Evolutionary conservation across 441 rosid genomes (phyloP).

Genomic region (Melastoma candidum): DNA sequence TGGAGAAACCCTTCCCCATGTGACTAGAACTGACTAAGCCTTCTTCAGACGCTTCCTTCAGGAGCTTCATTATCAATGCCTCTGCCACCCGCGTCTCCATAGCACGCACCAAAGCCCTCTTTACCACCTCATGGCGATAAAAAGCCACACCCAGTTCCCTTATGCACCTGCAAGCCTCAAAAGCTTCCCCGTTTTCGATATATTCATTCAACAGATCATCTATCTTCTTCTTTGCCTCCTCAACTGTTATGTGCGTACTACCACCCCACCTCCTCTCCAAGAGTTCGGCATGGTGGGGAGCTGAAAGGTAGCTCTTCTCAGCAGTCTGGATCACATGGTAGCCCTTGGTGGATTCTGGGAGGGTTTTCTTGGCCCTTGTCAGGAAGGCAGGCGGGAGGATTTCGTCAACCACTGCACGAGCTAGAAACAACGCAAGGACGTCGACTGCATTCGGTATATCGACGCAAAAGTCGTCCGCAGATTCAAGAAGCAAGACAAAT

Average conservation of each 20-base stretch:
- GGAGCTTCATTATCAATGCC: constrained; percentile 42
- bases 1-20: constrained; percentile 56
- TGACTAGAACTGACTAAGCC: constrained; percentile 75
- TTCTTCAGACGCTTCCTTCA: constrained; percentile 55
- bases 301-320: constrained; percentile 63
- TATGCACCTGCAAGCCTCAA: constrained; percentile 70
- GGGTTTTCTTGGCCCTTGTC: constrained; percentile 36
- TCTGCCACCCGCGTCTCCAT: constrained; percentile 63
- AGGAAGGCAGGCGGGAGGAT: constrained; percentile 79
- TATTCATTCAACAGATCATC: constrained; percentile 53
- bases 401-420: constrained; percentile 86
- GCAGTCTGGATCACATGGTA: constrained; percentile 51
- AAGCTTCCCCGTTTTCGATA: constrained; percentile 57
- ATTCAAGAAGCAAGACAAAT: constrained; percentile 49
- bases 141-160: constrained; percentile 73
- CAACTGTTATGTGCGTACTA: constrained; percentile 65
- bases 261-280: constrained; percentile 81
- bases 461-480: constrained; percentile 72
- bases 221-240: constrained; percentile 64
- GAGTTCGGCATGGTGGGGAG: constrained; percentile 74
- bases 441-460: constrained; percentile 79
- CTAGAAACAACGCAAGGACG: constrained; percentile 63
- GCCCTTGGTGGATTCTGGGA: constrained; percentile 47
- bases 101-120: constrained; percentile 57
- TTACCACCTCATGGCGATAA: constrained; percentile 80